Evolutionary conservation across 1,284 basidiomycete species (phyloP).

Genomic region (Grifola frondosa): DNA sequence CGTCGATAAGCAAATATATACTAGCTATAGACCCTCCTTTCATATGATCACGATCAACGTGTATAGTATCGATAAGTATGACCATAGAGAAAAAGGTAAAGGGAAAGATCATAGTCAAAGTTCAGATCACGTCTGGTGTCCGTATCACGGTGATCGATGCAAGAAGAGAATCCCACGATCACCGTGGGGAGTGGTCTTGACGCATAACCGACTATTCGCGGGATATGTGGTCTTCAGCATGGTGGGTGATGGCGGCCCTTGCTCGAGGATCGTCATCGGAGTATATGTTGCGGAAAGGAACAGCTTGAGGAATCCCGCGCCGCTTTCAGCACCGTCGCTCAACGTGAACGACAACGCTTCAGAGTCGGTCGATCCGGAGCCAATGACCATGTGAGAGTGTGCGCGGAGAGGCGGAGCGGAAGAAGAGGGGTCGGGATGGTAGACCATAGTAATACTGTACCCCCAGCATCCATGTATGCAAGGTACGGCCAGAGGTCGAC

Average conservation of each 20-base stretch:
- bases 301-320: conserved; percentile 45
- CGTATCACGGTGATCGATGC: conserved; percentile 6
- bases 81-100: no score
- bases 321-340: conserved; percentile 28
- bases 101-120: no score
- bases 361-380: conserved; percentile 30
- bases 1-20: no score
- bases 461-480: conserved; percentile 47
- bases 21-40: no score
- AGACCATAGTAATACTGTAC: conserved; percentile 43
- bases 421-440: conserved; percentile 35
- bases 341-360: conserved; percentile 36
- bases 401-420: conserved; percentile 35
- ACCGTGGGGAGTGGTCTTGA: not conserved
- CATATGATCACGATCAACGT: no score
- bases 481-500: conserved; percentile 47
- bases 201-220: not conserved
- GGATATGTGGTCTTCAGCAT: not conserved
- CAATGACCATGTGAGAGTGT: conserved; percentile 36
- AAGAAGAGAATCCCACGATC: conserved; percentile 7
- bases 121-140: no score
- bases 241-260: conserved; percentile 22
- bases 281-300: conserved; percentile 46
- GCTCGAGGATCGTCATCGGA: conserved; percentile 43
- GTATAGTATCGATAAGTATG: no score